A percentile compares a stretch with the other conserved stretches of the same genome.
Evolutionary conservation across 768 basidiomycete species (phyloP).

Genomic region (Termitomyces sp.): DNA sequence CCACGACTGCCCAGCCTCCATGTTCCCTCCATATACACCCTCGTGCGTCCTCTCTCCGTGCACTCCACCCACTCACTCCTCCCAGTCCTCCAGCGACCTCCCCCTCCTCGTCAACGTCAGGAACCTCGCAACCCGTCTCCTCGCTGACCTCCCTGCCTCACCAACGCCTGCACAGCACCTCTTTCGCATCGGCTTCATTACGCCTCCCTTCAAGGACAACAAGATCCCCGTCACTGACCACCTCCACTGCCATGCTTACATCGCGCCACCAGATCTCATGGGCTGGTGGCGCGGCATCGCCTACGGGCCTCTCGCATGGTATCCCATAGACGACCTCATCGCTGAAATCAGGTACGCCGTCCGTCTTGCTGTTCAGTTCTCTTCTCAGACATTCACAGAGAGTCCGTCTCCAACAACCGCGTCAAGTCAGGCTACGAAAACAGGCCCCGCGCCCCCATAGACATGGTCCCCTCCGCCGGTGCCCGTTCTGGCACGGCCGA

Average conservation of each 20-base stretch:
- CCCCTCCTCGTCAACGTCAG: conserved; percentile 64
- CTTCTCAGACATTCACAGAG: conserved; percentile 36
- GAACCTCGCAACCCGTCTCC: conserved; percentile 51
- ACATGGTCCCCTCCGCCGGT: conserved; percentile 68
- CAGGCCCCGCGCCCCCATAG: conserved; percentile 60
- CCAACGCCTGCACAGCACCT: conserved; percentile 17
- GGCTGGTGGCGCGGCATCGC: conserved; percentile 73
- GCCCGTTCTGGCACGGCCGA: conserved; percentile 59
- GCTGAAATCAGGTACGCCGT: conserved; percentile 66
- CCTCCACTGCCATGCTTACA: conserved; percentile 72
- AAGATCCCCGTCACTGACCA: conserved; percentile 80
- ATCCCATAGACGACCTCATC: conserved; percentile 70
- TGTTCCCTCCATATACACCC: conserved; percentile 71
- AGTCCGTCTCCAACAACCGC: conserved; percentile 78
- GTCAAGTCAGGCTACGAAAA: conserved; percentile 72
- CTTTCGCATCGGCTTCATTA: conserved; percentile 73
- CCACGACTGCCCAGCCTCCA: conserved; percentile 47
- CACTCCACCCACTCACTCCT: conserved; percentile 7
- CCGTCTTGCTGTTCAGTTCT: neutral
- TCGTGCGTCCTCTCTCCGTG: conserved; percentile 39
- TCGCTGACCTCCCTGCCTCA: conserved; percentile 32
- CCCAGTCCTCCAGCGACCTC: conserved; percentile 68
- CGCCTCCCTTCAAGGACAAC: conserved; percentile 69
- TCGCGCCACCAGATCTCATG: conserved; percentile 56
- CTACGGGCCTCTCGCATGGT: conserved; percentile 69